phyloP scores from a whole-genome alignment of 75 land plant species.

The Isoetes taiwanensis region DNA sequence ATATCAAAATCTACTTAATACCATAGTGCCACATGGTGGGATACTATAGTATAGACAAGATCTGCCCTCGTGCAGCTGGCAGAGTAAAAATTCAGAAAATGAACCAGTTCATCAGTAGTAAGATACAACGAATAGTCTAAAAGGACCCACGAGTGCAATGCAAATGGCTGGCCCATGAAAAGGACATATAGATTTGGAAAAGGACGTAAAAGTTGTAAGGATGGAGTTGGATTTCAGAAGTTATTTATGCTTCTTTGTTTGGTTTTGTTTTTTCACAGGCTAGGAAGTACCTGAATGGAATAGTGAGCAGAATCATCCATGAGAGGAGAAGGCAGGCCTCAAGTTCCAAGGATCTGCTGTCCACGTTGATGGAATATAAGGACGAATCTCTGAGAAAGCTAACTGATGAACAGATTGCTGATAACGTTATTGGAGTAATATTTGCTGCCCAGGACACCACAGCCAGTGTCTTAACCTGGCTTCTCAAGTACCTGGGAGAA shows the following conservation, averaged over 20 bases:
- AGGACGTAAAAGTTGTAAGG: too few species aligned
- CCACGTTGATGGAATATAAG: constrained; percentile 42
- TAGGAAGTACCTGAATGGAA: constrained; percentile 38
- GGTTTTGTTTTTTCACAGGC: constrained; percentile 34
- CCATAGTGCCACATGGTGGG: too few species aligned
- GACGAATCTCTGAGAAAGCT: constrained; percentile 38
- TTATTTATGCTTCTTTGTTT: not conserved
- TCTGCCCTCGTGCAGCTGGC: too few species aligned
- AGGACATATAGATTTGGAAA: too few species aligned
- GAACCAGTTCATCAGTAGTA: too few species aligned
- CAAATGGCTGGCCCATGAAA: too few species aligned
- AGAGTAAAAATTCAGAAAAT: too few species aligned
- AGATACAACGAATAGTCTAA: too few species aligned
- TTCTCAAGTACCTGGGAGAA: constrained; percentile 59
- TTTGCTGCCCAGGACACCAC: constrained; percentile 91
- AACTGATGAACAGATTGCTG: constrained; percentile 74
- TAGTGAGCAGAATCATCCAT: constrained; percentile 36
- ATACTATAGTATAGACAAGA: too few species aligned
- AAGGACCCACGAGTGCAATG: too few species aligned
- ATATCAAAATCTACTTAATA: too few species aligned
- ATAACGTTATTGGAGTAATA: constrained; percentile 79
- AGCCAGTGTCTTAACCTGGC: constrained; percentile 80
- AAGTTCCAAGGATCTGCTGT: constrained; percentile 35
- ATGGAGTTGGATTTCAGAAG: too few species aligned
- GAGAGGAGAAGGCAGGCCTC: constrained; percentile 23